Percentiles rank a stretch among this genome's conserved stretches.
Conservation (phyloP, 805 yeast species). For the Lipomyces sp. region DNA sequence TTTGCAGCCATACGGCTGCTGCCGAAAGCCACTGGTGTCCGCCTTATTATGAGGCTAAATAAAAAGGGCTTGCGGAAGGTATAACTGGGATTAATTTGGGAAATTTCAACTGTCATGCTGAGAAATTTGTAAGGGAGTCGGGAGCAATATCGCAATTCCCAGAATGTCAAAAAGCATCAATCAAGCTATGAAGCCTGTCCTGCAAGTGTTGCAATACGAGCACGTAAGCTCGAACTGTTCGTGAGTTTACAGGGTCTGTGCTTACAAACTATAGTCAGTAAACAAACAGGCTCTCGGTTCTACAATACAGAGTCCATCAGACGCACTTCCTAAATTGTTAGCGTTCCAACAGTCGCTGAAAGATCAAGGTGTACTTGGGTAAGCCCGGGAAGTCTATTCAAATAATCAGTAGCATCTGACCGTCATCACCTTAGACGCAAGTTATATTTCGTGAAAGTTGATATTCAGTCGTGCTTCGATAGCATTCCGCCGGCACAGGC, state of each 20-base stretch:
- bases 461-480: conserved; percentile 78
- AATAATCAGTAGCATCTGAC: not conserved
- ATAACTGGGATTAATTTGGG: not conserved
- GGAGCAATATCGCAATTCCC: conserved; percentile 18
- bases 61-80: conserved; percentile 13
- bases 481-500: conserved; percentile 49
- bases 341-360: conserved; percentile 47
- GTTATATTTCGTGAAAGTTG: conserved; percentile 68
- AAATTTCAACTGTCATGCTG: not conserved
- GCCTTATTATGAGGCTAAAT: conserved; percentile 34
- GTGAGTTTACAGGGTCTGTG: not conserved
- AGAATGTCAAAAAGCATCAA: conserved; percentile 36
- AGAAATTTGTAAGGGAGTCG: conserved; percentile 15
- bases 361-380: conserved; percentile 17
- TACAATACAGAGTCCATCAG: conserved; percentile 25
- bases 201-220: conserved; percentile 26
- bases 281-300: conserved; percentile 5
- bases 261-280: not conserved
- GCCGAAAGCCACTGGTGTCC: conserved; percentile 34
- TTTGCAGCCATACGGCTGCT: conserved; percentile 44
- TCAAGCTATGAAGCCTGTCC: conserved; percentile 34
- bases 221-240: not conserved
- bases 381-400: not conserved
- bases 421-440: conserved; percentile 40
- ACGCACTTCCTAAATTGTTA: conserved; percentile 11